A percentile compares a stretch with the other conserved stretches of the same genome.
Conservation (phyloP, 768 basidiomycete genomes). For the Porphyrellus cyaneotinctus region DNA sequence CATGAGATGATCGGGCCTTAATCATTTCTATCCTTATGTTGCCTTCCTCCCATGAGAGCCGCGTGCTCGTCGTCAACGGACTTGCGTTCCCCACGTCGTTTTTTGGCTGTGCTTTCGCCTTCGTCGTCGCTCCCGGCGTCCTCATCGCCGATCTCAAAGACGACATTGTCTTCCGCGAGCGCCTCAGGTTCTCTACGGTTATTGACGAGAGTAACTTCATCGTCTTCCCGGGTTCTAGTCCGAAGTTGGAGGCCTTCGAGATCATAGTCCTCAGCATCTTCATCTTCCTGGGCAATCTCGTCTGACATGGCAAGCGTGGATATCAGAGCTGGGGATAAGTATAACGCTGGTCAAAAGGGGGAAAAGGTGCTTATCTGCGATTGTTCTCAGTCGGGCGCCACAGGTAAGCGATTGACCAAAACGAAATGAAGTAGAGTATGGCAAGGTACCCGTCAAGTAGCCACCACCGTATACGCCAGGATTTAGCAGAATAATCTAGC, state of each 20-base stretch:
- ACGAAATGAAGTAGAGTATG: slow-evolving; percentile 80
- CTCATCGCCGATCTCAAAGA: slow-evolving; percentile 90
- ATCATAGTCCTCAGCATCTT: slow-evolving; percentile 91
- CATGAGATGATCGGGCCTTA: slow-evolving; percentile 18
- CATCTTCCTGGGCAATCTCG: slow-evolving; percentile 91
- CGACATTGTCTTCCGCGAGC: slow-evolving; percentile 65
- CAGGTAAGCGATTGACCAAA: slow-evolving; percentile 76
- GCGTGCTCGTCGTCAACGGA: slow-evolving; percentile 57
- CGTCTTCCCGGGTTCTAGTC: slow-evolving; percentile 49
- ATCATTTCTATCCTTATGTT: slow-evolving; percentile 33
- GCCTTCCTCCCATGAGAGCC: slow-evolving; percentile 54
- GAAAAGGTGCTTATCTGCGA: slow-evolving; percentile 59
- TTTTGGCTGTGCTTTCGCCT: slow-evolving; percentile 46
- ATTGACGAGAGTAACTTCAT: slow-evolving; percentile 70
- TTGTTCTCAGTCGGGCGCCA: slow-evolving; percentile 94
- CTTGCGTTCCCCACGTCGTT: slow-evolving; percentile 40
- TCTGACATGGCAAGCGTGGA: slow-evolving; percentile 90
- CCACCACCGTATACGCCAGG: slow-evolving; percentile 94
- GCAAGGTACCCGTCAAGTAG: slow-evolving; percentile 93
- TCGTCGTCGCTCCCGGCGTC: slow-evolving; percentile 66
- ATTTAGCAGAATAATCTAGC: slow-evolving; percentile 84
- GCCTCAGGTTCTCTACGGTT: slow-evolving; percentile 46
- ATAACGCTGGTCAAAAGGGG: not conserved
- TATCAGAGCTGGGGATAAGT: slow-evolving; percentile 31
- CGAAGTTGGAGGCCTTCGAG: slow-evolving; percentile 68